Evolutionary conservation across 2,329 filamentous ascomycete genomes (phyloP).

Genomic region (Coniochaeta sp.): DNA sequence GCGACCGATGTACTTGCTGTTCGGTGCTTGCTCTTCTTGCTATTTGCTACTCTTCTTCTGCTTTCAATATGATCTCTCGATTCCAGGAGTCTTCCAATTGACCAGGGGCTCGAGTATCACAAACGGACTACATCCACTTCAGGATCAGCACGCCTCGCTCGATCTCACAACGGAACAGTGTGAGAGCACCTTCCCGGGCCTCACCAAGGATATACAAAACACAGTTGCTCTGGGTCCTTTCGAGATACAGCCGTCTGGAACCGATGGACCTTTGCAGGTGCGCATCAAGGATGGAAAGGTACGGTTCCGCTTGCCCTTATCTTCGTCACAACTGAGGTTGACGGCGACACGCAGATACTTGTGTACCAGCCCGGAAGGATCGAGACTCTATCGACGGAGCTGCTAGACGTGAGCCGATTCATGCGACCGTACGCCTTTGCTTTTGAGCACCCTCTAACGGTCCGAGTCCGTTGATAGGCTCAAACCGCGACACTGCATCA

Average conservation of each 20-base stretch:
- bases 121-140: not conserved
- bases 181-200: slow-evolving; percentile 26
- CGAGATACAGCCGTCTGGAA: slow-evolving; percentile 20
- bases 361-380: slow-evolving; percentile 34
- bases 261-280: slow-evolving; percentile 25
- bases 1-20: not conserved
- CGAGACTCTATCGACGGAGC: slow-evolving; percentile 33
- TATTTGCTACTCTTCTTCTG: not conserved
- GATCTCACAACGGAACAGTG: slow-evolving; percentile 24
- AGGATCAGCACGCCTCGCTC: not conserved
- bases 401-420: slow-evolving; percentile 26
- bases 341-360: slow-evolving; percentile 27
- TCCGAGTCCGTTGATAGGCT: not conserved
- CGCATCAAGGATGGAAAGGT: slow-evolving; percentile 29
- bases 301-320: not conserved
- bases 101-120: not conserved
- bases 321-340: not conserved
- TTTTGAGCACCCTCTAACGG: not conserved
- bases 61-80: not conserved
- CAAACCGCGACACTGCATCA: slow-evolving; percentile 7
- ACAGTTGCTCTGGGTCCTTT: slow-evolving; percentile 29
- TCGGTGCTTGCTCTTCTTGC: not conserved
- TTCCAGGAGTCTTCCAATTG: not conserved
- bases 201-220: slow-evolving; percentile 30
- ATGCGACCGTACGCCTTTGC: too few species aligned